Base-by-base conservation (phyloP, 2,329 filamentous ascomycete genomes). In the Geosmithia morbida region DNA sequence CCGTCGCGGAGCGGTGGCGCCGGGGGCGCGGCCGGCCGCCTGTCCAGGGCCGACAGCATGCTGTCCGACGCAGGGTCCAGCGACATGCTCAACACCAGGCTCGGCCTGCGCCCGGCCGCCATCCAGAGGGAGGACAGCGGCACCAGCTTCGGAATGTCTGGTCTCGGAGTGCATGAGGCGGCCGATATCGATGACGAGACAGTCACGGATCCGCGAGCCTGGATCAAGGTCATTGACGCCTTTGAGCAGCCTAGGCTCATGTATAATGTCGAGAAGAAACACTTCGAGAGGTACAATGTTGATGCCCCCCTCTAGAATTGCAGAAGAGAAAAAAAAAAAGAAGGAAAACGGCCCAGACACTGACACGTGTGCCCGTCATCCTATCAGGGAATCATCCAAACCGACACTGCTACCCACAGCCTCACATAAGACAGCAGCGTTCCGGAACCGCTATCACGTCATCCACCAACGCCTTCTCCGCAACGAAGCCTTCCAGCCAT, bases 401-500 rank as follows among this genome's bases (percentile, higher is more conserved):
- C 77, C 85, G 14, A 83, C 83, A 1, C 60, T 90, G 41, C 70
- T 98, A 52, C 87, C 94, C 0, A 70, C 77, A 8, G 80, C 87
- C 16, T 77, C 81, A 6, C 84, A 89, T 58, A 95, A 94, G 63
- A 95, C 87, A 2, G 71, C 79, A 2, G 70, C 92, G 43, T 96
- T 96, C 65, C 79, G 88, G 53, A 89, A 96, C 61, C 78, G 89
- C 52, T 97, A 94, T 62, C 85, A 95, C 56, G 76, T 97, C 48
- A 83, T 97, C 46, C 85, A 96, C 61, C 90, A 97, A 62, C 82
- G 92, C 17, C 76, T 97, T 17, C 75, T 97, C 41, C 83, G 92
- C 45, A 96, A 96, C 59, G 88, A 96, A 63, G 82, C 86, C 18
- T 98, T 98, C 56, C 89, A 96, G 61, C 80, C 80, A 18, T 87